Base-by-base conservation (phyloP, 169 alveolate genomes). In the Eimeria mitis region DNA sequence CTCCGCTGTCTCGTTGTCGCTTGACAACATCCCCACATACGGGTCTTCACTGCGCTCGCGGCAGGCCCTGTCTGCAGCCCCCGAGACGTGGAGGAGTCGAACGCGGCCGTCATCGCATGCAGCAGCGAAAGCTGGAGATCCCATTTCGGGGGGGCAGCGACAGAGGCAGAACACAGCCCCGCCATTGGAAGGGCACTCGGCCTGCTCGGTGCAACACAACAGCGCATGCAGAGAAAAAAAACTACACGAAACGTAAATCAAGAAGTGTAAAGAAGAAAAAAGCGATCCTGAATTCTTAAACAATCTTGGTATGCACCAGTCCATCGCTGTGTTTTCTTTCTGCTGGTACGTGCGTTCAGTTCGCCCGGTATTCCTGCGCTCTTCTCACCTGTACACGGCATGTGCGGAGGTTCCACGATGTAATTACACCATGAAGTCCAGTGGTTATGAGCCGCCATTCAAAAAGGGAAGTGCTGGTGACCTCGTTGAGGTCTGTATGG, bases 91-190 rank as follows among this genome's bases (percentile, higher is more conserved):
- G n/a, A 91, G 70, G 37, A 91, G 95, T 23, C 95, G 90, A 42
- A 91, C 91, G 54, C 95, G 91, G 91, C 95, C 95, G 34, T 91
- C 95, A 54, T 91, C 95, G 91, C 95, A 91, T 31, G 95, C 95
- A 40, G 95, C 95, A 56, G 95, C 95, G 61, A 91, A 91, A n/a
- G 71, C n/a, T 25, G 76, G 78, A 19, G 73, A 56, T 3, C 91
- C 73, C 16, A 56, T 37, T 31, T 63, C 91, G 28, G 85, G 87
- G 37, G 95, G 91, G 7, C 76, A 28, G 42, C 61, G 63, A 19
- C 87, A 78, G 44, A 91, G 95, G 8, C 88, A 91, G 63, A 91
- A 91, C 34, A 91, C 63, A 25, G 95, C 95, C 42, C 95, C 95
- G 9, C 95, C 95, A 71, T 79, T 56, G 1, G 95, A 91, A 5